Conservation (phyloP, 78 protist genomes). For the Tieghemostelium lacteum region DNA sequence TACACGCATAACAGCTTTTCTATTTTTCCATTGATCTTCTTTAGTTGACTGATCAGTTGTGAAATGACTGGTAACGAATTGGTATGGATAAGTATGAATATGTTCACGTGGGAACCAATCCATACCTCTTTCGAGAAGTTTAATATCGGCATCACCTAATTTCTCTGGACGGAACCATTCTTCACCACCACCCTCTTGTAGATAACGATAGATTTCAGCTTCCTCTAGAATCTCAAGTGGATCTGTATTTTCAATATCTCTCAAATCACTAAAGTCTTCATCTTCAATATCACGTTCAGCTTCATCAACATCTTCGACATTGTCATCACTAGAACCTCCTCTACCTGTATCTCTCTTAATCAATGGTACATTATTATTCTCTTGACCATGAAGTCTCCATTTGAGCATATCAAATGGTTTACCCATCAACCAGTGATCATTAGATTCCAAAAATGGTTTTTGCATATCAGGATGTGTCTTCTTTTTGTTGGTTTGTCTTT, state of each 20-base stretch:
- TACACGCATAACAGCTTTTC: conserved; percentile 35
- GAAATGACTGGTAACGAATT: not conserved
- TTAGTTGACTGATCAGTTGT: conserved; percentile 11
- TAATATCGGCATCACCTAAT: conserved; percentile 8
- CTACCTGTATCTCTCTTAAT: not conserved
- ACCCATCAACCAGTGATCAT: conserved; percentile 63
- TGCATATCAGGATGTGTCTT: not conserved
- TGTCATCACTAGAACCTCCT: not conserved
- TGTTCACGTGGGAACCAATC: conserved; percentile 44
- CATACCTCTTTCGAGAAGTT: conserved; percentile 17
- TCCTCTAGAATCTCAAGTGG: conserved; percentile 6
- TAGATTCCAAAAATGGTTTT: not conserved
- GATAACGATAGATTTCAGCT: conserved; percentile 25
- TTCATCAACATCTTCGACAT: conserved; percentile 2
- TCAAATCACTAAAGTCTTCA: not conserved
- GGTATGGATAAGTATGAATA: conserved; percentile 37
- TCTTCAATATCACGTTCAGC: conserved; percentile 12
- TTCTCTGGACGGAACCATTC: conserved; percentile 73
- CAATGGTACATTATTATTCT: not conserved
- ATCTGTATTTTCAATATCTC: not conserved
- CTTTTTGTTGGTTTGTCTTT: not conserved
- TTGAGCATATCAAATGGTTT: conserved; percentile 56
- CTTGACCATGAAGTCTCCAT: conserved; percentile 21
- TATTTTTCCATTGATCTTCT: conserved; percentile 14
- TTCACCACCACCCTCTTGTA: conserved; percentile 46